Percentiles rank a stretch among this genome's conserved stretches.
These are phyloP conservation scores for Cystobasidiaceae sp. DNA, from an alignment of 1,284 basidiomycete species.

Conservation along the genomic window DNA sequence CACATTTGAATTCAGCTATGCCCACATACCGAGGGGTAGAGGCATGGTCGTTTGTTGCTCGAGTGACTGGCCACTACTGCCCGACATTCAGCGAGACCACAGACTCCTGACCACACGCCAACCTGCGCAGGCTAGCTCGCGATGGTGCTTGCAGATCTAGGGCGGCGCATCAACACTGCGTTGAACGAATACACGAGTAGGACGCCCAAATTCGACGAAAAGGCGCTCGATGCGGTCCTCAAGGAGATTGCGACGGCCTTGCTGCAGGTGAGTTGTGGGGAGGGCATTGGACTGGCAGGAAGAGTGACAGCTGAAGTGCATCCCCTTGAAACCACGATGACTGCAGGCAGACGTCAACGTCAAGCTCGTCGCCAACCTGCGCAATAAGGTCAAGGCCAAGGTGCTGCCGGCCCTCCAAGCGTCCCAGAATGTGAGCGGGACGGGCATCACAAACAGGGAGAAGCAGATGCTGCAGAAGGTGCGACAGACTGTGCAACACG, in stretches of 20 bases:
- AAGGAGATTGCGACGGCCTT: slow-evolving; percentile 93
- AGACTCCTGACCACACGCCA: not conserved
- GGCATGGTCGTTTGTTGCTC: too few relatives aligned
- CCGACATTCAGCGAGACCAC: not conserved
- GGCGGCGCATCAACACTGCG: slow-evolving; percentile 86
- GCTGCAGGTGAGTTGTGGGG: slow-evolving; percentile 11
- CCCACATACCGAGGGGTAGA: too few relatives aligned
- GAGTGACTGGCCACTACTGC: too few relatives aligned
- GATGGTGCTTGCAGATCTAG: slow-evolving; percentile 88
- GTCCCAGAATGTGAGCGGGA: slow-evolving; percentile 56
- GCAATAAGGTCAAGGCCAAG: slow-evolving; percentile 83
- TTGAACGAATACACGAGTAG: slow-evolving; percentile 61
- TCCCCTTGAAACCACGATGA: slow-evolving; percentile 60
- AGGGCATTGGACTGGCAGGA: not conserved
- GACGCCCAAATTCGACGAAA: slow-evolving; percentile 38
- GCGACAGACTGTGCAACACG: slow-evolving; percentile 31
- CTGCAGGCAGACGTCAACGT: slow-evolving; percentile 77
- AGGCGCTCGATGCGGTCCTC: slow-evolving; percentile 88
- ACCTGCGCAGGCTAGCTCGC: not conserved
- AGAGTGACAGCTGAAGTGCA: not conserved
- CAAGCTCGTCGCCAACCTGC: slow-evolving; percentile 80
- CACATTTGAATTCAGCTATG: too few relatives aligned
- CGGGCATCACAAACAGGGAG: slow-evolving; percentile 65
- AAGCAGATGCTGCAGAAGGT: slow-evolving; percentile 88
- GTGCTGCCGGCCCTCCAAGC: slow-evolving; percentile 69